Conservation (phyloP, 1,284 basidiomycete species). For the Schizophyllum amplum region DNA sequence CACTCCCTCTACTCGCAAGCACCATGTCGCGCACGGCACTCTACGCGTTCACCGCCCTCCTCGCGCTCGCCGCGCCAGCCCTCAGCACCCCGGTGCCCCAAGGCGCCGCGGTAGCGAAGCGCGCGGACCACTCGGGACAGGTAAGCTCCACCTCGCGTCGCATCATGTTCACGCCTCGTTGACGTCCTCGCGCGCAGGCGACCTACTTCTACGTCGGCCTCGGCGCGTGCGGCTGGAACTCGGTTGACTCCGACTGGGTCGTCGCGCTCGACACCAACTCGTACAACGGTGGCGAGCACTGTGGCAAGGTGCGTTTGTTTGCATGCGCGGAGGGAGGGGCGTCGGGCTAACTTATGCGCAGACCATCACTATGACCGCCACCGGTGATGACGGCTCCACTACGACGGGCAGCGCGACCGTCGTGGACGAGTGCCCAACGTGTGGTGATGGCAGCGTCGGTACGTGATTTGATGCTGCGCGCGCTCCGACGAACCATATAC, state of each 20-base stretch:
- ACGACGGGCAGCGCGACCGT: constrained; percentile 1
- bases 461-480: neutral
- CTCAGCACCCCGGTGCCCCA: neutral
- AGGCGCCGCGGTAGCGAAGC: neutral
- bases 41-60: neutral
- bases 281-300: constrained; percentile 25
- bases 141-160: neutral
- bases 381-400: neutral
- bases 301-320: constrained; percentile 21
- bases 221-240: constrained; percentile 28
- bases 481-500: no score
- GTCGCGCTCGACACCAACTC: constrained; percentile 27
- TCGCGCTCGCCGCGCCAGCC: neutral
- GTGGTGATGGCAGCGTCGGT: constrained; percentile 2
- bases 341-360: neutral
- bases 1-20: neutral
- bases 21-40: neutral
- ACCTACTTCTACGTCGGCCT: constrained; percentile 30
- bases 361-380: constrained; percentile 1
- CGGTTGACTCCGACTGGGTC: constrained; percentile 23
- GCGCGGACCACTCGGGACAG: neutral
- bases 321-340: no score
- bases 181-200: constrained; percentile 15
- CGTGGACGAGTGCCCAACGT: constrained; percentile 1
- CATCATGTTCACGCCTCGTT: neutral